These are phyloP conservation scores for Sechiopsis laciniata DNA, from an alignment of 306 rosid species.

Conservation along the genomic window DNA sequence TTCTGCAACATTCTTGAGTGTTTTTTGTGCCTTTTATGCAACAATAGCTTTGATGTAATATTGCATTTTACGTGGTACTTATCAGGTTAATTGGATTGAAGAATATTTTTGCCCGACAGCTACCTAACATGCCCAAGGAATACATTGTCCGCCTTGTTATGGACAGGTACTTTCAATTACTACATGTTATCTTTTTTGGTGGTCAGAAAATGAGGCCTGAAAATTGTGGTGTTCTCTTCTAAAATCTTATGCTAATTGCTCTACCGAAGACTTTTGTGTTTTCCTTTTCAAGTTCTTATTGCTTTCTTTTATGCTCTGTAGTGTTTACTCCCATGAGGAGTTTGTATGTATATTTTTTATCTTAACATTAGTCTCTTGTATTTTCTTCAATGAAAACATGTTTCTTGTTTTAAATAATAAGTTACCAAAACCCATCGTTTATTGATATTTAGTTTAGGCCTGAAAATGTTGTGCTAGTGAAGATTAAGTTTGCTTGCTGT, in stretches of 20 bases:
- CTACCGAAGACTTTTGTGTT: too few relatives aligned
- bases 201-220: neutral
- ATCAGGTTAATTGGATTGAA: constrained; percentile 88
- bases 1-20: constrained; percentile 5
- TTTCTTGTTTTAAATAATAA: too few relatives aligned
- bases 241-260: too few relatives aligned
- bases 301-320: too few relatives aligned
- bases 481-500: neutral
- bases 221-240: too few relatives aligned
- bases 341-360: too few relatives aligned
- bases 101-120: constrained; percentile 89
- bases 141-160: constrained; percentile 95
- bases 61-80: constrained; percentile 27
- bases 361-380: too few relatives aligned
- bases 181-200: constrained; percentile 6
- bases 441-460: too few relatives aligned
- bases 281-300: too few relatives aligned
- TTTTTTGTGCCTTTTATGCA: neutral
- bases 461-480: neutral
- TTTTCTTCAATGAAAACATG: too few relatives aligned
- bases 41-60: neutral
- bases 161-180: constrained; percentile 64
- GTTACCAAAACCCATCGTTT: too few relatives aligned
- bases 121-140: constrained; percentile 99
- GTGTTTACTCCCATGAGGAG: too few relatives aligned